A percentile compares a stretch with the other conserved stretches of the same genome.
These are phyloP conservation scores for Ceratobasidium sp. DNA, from an alignment of 1,284 basidiomycete species.

Conservation along the genomic window DNA sequence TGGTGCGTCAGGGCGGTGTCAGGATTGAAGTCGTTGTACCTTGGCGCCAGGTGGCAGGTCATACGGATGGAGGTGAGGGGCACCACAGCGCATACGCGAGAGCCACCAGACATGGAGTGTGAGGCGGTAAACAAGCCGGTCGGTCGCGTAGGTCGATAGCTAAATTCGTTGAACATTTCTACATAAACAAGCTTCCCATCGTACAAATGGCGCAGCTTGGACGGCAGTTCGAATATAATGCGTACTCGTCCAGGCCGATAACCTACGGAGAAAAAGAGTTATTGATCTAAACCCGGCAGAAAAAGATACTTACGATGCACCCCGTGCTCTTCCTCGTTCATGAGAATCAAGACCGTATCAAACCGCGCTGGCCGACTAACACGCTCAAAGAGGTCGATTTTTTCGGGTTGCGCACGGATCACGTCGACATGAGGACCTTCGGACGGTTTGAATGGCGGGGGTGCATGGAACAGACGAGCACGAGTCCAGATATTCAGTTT, in stretches of 20 bases:
- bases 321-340: not conserved
- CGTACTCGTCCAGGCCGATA: not conserved
- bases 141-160: not conserved
- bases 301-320: constrained; percentile 9
- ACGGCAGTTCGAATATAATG: not conserved
- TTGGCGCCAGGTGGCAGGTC: constrained; percentile 1
- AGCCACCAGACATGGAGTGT: not conserved
- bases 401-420: not conserved
- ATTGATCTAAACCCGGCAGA: not conserved
- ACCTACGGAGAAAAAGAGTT: not conserved
- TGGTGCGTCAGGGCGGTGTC: not conserved
- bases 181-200: not conserved
- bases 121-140: not conserved
- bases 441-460: constrained; percentile 15
- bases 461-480: constrained; percentile 6
- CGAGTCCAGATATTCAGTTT: constrained; percentile 8
- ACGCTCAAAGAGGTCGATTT: not conserved
- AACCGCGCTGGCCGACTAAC: not conserved
- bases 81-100: not conserved
- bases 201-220: not conserved
- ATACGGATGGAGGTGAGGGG: not conserved
- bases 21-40: not conserved
- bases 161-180: not conserved
- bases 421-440: not conserved
- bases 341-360: not conserved